phyloP scores from a whole-genome alignment of 305 asterid genomes.

The Fraxinus sp. region DNA sequence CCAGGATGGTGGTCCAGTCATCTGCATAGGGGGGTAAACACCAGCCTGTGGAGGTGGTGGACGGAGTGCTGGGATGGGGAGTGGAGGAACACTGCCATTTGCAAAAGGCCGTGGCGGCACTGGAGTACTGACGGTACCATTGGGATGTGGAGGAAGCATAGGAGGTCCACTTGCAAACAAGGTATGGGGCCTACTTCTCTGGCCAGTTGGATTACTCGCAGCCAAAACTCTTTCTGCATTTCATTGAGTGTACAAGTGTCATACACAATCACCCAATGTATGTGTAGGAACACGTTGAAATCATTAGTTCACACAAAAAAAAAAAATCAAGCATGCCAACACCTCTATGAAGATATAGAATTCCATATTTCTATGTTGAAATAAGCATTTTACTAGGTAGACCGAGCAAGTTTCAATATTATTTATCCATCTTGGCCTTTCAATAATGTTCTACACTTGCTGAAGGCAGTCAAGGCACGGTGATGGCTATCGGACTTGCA shows the following conservation, averaged over 20 bases:
- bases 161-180: slow-evolving; percentile 98
- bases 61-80: slow-evolving; percentile 50
- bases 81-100: slow-evolving; percentile 66
- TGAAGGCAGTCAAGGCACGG: background rate
- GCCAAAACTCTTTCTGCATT: slow-evolving; percentile 86
- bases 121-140: slow-evolving; percentile 49
- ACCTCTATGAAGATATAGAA: background rate
- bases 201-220: slow-evolving; percentile 72
- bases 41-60: slow-evolving; percentile 61
- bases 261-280: background rate
- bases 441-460: background rate
- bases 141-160: slow-evolving; percentile 54
- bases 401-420: background rate
- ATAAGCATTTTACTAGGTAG: background rate
- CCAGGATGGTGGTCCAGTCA: slow-evolving; percentile 62
- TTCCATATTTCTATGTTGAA: background rate
- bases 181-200: slow-evolving; percentile 83
- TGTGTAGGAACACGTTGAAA: background rate
- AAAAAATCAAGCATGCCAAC: background rate
- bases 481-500: background rate
- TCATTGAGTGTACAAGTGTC: background rate
- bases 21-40: slow-evolving; percentile 61
- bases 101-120: slow-evolving; percentile 71
- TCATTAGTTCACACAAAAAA: background rate
- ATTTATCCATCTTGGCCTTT: background rate